A percentile compares a stretch with the other conserved stretches of the same genome.
phyloP scores from a whole-genome alignment of 2,329 filamentous ascomycete species.

The Fusarium sp. region DNA sequence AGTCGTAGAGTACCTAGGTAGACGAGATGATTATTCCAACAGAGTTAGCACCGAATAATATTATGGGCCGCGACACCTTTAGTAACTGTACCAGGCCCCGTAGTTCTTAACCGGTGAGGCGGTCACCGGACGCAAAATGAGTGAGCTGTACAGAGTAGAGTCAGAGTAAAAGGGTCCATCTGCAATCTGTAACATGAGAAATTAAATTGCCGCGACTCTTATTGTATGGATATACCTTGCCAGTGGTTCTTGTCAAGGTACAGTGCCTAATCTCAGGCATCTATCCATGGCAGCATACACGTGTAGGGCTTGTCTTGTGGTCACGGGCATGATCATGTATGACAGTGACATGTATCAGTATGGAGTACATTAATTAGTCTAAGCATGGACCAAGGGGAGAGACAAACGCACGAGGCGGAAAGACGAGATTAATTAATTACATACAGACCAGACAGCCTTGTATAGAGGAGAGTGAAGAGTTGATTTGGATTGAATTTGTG shows the following conservation, averaged over 20 bases:
- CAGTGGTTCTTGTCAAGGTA: constrained; percentile 12
- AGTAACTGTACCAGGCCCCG: constrained; percentile 9
- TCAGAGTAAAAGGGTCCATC: constrained; percentile 1
- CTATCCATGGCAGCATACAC: constrained; percentile 12
- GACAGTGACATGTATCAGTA: background rate
- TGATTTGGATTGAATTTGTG: background rate
- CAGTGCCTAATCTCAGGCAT: constrained; percentile 6
- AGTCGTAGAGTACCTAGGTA: constrained; percentile 20
- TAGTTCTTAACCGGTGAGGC: constrained; percentile 33
- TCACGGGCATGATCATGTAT: constrained; percentile 10
- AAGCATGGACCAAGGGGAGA: constrained; percentile 21
- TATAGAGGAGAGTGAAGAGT: background rate
- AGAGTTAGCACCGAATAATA: constrained; percentile 14
- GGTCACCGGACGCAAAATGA: constrained; percentile 32
- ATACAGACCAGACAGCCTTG: constrained; percentile 11
- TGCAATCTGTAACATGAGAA: background rate
- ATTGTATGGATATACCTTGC: constrained; percentile 1
- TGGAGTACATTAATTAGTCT: constrained; percentile 17
- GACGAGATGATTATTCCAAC: constrained; percentile 7
- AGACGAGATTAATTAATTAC: constrained; percentile 18
- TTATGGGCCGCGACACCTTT: constrained; percentile 29
- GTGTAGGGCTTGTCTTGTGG: constrained; percentile 14
- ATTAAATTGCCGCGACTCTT: background rate
- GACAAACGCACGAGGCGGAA: constrained; percentile 9
- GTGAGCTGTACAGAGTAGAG: constrained; percentile 27